Percentiles rank a stretch among this genome's conserved stretches.
These are phyloP conservation scores for Gastrolobium bilobum DNA, from an alignment of 306 rosid genomes.

Conservation along the genomic window DNA sequence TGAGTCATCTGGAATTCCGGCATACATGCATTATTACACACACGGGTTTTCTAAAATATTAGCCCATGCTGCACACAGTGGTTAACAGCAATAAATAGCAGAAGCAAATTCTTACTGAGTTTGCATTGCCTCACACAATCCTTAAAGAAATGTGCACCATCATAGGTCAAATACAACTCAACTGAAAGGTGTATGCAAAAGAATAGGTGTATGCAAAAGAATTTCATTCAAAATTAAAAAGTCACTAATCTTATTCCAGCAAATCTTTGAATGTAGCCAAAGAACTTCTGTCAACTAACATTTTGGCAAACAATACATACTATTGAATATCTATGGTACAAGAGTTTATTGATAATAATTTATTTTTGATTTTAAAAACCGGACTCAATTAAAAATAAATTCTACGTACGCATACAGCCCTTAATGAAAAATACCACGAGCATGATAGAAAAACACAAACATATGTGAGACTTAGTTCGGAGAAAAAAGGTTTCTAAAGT, in stretches of 20 bases:
- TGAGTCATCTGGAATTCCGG: slow-evolving; percentile 20
- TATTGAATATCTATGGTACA: neutral
- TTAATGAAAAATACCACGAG: neutral
- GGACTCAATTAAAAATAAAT: neutral
- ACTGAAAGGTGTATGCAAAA: slow-evolving; percentile 1
- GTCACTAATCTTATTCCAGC: neutral
- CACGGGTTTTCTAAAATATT: slow-evolving; percentile 4
- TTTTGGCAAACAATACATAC: slow-evolving; percentile 18
- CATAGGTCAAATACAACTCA: slow-evolving; percentile 2
- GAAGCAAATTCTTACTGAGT: neutral
- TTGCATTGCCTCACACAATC: slow-evolving; percentile 15
- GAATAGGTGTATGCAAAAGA: slow-evolving; percentile 1
- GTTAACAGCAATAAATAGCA: slow-evolving; percentile 6
- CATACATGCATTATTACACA: neutral
- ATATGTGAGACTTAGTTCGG: neutral
- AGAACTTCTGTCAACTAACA: neutral
- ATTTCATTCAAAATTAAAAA: neutral
- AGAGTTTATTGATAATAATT: neutral
- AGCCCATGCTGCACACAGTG: slow-evolving; percentile 4
- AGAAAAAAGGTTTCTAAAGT: neutral
- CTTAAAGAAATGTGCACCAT: neutral
- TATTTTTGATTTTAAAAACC: neutral
- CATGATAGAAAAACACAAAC: neutral
- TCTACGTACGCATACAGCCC: neutral
- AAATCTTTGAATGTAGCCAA: neutral